phyloP scores from a whole-genome alignment of 345 rosid species.

The Microthlaspi erraticum region DNA sequence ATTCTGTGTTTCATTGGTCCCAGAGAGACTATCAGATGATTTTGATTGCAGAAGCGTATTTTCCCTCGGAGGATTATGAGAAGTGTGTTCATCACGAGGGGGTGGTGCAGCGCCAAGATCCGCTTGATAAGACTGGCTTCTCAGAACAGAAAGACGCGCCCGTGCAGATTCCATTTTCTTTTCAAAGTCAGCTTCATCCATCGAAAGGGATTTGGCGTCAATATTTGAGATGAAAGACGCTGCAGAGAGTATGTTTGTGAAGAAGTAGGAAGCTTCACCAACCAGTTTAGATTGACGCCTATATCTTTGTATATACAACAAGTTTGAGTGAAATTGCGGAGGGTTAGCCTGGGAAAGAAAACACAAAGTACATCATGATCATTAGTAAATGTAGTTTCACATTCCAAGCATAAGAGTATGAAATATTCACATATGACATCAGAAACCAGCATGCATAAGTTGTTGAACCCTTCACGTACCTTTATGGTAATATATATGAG shows the following conservation, averaged over 20 bases:
- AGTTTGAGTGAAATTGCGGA: slow-evolving; percentile 83
- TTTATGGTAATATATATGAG: slow-evolving; percentile 85
- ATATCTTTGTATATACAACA: slow-evolving; percentile 79
- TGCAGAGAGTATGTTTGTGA: slow-evolving; percentile 87
- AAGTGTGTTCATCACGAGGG: slow-evolving; percentile 44
- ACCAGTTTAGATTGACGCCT: slow-evolving; percentile 79
- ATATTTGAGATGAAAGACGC: slow-evolving; percentile 80
- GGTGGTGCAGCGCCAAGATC: slow-evolving; percentile 48
- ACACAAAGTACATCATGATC: slow-evolving; percentile 15
- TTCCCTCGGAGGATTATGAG: background rate
- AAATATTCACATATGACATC: background rate
- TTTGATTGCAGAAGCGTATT: slow-evolving; percentile 41
- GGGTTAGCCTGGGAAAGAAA: slow-evolving; percentile 86
- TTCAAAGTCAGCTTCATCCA: slow-evolving; percentile 73
- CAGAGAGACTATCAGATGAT: slow-evolving; percentile 53
- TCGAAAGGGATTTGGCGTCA: slow-evolving; percentile 73
- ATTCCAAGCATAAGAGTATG: slow-evolving; percentile 2
- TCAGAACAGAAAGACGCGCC: slow-evolving; percentile 69
- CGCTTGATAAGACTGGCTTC: slow-evolving; percentile 53
- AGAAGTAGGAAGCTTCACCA: slow-evolving; percentile 78
- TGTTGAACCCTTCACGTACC: slow-evolving; percentile 51
- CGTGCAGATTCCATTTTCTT: slow-evolving; percentile 77
- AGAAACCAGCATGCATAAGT: slow-evolving; percentile 18
- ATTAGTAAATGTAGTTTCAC: slow-evolving; percentile 2
- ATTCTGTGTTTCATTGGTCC: slow-evolving; percentile 43